Percentiles rank a stretch among this genome's conserved stretches.
These are phyloP conservation scores for Apiotrichum gracile DNA, from an alignment of 1,284 basidiomycete species.

Conservation along the genomic window DNA sequence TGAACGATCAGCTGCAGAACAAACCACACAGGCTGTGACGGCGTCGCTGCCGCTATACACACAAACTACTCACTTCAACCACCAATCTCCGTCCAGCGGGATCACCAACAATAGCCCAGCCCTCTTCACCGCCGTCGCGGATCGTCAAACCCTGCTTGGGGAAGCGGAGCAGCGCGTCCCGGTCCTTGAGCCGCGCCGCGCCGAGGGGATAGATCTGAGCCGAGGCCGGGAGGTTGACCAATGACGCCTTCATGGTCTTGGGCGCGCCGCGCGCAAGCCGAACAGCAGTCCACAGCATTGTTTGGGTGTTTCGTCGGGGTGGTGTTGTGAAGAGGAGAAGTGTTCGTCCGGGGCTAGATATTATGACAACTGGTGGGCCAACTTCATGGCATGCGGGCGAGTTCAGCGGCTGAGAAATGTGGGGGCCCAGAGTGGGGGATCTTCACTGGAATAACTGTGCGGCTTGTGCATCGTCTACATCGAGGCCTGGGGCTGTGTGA, in stretches of 20 bases:
- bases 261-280: not conserved
- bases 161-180: constrained; percentile 45
- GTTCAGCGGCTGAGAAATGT: too few relatives aligned
- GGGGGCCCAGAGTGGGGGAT: too few relatives aligned
- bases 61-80: constrained; percentile 55
- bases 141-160: constrained; percentile 58
- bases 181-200: constrained; percentile 9
- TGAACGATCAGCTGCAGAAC: too few relatives aligned
- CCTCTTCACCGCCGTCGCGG: constrained; percentile 49
- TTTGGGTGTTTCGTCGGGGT: not conserved
- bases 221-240: constrained; percentile 32
- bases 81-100: constrained; percentile 54
- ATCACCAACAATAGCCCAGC: constrained; percentile 64
- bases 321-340: not conserved
- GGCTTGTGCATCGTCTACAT: too few relatives aligned
- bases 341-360: too few relatives aligned
- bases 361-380: too few relatives aligned
- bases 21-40: too few relatives aligned
- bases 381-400: too few relatives aligned
- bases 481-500: too few relatives aligned
- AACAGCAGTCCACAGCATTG: constrained; percentile 3
- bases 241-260: constrained; percentile 13
- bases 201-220: constrained; percentile 36
- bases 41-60: too few relatives aligned
- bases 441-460: too few relatives aligned